A percentile compares a stretch with the other conserved stretches of the same genome.
These are phyloP conservation scores for Candida alai DNA, from an alignment of 805 yeast species.

Conservation along the genomic window DNA sequence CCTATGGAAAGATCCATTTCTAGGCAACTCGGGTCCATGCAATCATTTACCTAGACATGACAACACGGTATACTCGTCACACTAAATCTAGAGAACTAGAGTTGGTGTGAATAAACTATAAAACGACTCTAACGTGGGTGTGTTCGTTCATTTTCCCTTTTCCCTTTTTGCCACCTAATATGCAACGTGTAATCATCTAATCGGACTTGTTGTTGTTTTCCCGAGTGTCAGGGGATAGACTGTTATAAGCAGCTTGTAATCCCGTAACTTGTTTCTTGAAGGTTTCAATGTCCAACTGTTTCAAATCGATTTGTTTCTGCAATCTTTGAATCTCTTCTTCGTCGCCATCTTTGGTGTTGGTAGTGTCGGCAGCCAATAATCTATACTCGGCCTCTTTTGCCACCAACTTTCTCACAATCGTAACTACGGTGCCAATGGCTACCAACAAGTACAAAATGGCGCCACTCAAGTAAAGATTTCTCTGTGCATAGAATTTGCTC, in stretches of 20 bases:
- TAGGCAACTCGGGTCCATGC: no score
- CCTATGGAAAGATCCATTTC: no score
- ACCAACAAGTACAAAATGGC: constrained; percentile 54
- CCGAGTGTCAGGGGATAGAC: constrained; percentile 19
- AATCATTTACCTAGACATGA: no score
- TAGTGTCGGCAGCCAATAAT: constrained; percentile 11
- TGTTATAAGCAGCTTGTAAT: constrained; percentile 47
- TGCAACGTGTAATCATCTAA: no score
- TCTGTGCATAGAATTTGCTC: constrained; percentile 57
- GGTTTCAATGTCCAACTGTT: constrained; percentile 43
- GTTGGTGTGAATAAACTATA: no score
- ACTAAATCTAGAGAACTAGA: no score
- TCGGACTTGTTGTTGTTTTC: constrained; percentile 7
- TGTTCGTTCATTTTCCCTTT: not conserved
- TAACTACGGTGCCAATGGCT: constrained; percentile 52
- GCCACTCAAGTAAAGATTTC: constrained; percentile 61
- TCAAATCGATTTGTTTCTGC: constrained; percentile 32
- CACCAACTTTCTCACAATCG: constrained; percentile 50
- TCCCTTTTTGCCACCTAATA: not conserved
- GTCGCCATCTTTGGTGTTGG: constrained; percentile 13
- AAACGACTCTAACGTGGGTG: no score
- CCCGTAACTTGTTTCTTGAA: constrained; percentile 50
- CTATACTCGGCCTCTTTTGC: constrained; percentile 36
- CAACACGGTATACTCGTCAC: no score
- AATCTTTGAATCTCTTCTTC: constrained; percentile 31